Base-by-base conservation (phyloP, 2,329 filamentous ascomycete genomes). In the Microcera coccophila region DNA sequence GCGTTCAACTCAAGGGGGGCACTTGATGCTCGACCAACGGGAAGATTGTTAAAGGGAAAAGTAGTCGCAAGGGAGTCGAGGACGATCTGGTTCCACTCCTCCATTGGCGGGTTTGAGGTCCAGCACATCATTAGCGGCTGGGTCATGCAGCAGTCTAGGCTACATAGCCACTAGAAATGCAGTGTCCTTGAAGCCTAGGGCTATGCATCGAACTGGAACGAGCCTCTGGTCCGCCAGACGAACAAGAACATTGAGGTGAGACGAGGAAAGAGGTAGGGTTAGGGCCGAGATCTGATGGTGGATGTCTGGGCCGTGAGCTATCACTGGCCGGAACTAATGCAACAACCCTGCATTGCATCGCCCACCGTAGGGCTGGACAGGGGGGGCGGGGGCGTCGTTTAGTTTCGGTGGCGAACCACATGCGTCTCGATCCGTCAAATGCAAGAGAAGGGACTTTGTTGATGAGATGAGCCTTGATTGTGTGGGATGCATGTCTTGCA, bases 281-380 rank as follows among this genome's bases (percentile, higher is more conserved):
- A 54, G 55, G 48, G 49, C 47, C 48, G 51, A 49, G 39, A 35
- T 14, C 29, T 17, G 31, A 35, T 35, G 8, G 15, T 8, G 37
- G 29, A 12, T 42, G 41, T 50, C 45, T 46, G 40, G 44, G 36
- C 49, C 53, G 48, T 43, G 35, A 45, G 42, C 49, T 42, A 45
- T 56, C 51, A 54, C 41, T 48, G 55, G 50, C 42, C 33, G 45
- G n/a, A 52, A 40, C 55, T 58, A 58, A 58, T 54, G 53, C 45
- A 48, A 24, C 38, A 29, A 49, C 49, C 46, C 45, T 42, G 38
- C 38, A 39, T 44, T 42, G 38, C 38, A 39, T 45, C 38, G 39
- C 31, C 49, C 42, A 17, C 33, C 45, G 47, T 58, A 58, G 55
- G 55, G 55, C 55, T 58, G 55, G 42, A 33, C 50, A 50, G 42